A percentile compares a stretch with the other conserved stretches of the same genome.
Evolutionary conservation across 169 alveolate genomes (phyloP).

Genomic region (Plasmodium fragile): DNA sequence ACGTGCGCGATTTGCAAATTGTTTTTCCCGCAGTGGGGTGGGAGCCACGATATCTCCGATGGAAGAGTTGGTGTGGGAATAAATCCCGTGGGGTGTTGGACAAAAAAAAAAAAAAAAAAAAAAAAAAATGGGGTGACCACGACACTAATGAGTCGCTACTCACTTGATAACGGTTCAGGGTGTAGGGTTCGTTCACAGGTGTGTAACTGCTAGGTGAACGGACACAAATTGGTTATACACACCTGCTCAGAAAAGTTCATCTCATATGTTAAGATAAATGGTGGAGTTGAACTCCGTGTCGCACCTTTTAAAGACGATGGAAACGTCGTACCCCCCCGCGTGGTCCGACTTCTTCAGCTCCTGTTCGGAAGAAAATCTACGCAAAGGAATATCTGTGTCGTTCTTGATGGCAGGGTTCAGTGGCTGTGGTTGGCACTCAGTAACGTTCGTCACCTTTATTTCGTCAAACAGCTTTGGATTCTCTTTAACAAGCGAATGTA

Average conservation of each 20-base stretch:
- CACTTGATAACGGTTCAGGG: background rate
- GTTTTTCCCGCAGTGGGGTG: background rate
- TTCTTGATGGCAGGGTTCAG: constrained; percentile 82
- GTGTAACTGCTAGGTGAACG: background rate
- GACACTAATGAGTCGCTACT: background rate
- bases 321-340: constrained; percentile 56
- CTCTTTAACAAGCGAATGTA: constrained; percentile 65
- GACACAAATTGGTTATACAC: background rate
- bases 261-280: constrained; percentile 34
- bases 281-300: constrained; percentile 61
- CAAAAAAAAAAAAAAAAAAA: too few relatives aligned
- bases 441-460: constrained; percentile 23
- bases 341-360: constrained; percentile 49
- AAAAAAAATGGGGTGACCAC: background rate
- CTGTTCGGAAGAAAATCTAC: constrained; percentile 70
- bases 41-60: background rate
- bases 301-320: constrained; percentile 61
- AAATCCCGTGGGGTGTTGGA: background rate
- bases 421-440: constrained; percentile 79
- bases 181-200: too few relatives aligned
- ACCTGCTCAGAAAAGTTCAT: background rate
- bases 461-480: constrained; percentile 68
- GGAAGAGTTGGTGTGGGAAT: background rate
- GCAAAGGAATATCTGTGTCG: constrained; percentile 83
- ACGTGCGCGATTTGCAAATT: background rate